Evolutionary conservation across 1,139 yeast genomes (phyloP), one percentile per base, ranked within the genome.

Genomic region (Candida labiduridarum): DNA sequence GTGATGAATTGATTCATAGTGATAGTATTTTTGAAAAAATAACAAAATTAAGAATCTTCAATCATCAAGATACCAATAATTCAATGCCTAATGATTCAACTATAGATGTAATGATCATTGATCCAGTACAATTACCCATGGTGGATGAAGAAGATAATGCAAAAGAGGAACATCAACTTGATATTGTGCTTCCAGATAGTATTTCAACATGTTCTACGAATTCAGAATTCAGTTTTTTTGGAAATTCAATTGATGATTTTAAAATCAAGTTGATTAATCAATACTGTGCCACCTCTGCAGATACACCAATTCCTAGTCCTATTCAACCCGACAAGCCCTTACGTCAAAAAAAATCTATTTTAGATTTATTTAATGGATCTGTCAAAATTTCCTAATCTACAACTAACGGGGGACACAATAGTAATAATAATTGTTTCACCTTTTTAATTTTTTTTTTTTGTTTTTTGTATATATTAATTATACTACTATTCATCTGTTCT

Each of bases 221-320:
- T n/a, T 36, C 25, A 2, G 29, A 36, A 6, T 44, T 44, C 15
- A 44, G 47, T 19, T 44, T 36, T 27, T 16, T 9, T 16, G 47
- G 42, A 4, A 30, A 44, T 44, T 44, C 47, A n/a, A 14, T 36
- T 8, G 25, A 29, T 18, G 35, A 44, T 18, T 44, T 44, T 44
- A 36, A 29, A 36, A 22, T 44, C 8, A 27, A 29, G 30, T 8
- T 35, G 3, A 44, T 35, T 10, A 15, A 29, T 29, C 16, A 41
- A 12, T 41, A 14, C 15, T 25, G 8, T 29, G 9, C 22, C 3
- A 34, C 16, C 19, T 10, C 41, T 38, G 41, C 14, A 38, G 12
- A 9, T 33, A 33, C 41, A 9, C 41, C 41, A 7, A 39, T 8
- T 12, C 41, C 41, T 27, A 39, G 41, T 14, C 30, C 30, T 3